phyloP scores from a whole-genome alignment of 148 eudicot species.

The Rhododendron molle region DNA sequence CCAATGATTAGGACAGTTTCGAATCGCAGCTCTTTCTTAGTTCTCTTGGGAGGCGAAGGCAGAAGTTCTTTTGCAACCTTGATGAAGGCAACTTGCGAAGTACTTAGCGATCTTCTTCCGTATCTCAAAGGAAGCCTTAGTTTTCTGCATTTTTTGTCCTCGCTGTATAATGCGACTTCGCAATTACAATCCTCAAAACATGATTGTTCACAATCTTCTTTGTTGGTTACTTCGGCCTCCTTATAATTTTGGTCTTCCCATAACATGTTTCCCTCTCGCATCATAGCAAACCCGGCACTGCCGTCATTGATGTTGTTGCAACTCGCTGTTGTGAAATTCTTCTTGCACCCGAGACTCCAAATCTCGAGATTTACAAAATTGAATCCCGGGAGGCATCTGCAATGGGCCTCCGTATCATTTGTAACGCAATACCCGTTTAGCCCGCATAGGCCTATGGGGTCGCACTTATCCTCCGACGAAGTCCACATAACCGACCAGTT shows the following conservation, averaged over 20 bases:
- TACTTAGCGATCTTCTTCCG: neutral
- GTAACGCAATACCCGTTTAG: too few relatives aligned
- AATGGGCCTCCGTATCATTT: too few relatives aligned
- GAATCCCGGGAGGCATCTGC: too few relatives aligned
- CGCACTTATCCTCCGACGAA: too few relatives aligned
- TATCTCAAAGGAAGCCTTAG: conserved; percentile 15
- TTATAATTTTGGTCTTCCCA: conserved; percentile 3
- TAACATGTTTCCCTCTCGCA: too few relatives aligned
- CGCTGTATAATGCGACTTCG: neutral
- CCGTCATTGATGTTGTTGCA: neutral
- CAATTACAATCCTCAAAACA: conserved; percentile 17
- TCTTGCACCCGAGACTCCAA: neutral
- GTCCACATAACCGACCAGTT: too few relatives aligned
- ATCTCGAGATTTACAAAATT: too few relatives aligned
- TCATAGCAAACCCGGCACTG: neutral
- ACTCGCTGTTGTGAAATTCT: conserved; percentile 10
- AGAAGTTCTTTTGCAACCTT: neutral
- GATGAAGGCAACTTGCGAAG: neutral
- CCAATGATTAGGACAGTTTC: neutral
- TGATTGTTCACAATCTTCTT: neutral
- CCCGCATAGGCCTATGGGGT: too few relatives aligned
- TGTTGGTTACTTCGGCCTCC: neutral
- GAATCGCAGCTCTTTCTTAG: neutral
- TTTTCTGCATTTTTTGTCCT: neutral
- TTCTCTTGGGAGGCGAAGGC: too few relatives aligned